Conservation (phyloP, 345 rosid genomes). For the Chamaenerion angustifolium region DNA sequence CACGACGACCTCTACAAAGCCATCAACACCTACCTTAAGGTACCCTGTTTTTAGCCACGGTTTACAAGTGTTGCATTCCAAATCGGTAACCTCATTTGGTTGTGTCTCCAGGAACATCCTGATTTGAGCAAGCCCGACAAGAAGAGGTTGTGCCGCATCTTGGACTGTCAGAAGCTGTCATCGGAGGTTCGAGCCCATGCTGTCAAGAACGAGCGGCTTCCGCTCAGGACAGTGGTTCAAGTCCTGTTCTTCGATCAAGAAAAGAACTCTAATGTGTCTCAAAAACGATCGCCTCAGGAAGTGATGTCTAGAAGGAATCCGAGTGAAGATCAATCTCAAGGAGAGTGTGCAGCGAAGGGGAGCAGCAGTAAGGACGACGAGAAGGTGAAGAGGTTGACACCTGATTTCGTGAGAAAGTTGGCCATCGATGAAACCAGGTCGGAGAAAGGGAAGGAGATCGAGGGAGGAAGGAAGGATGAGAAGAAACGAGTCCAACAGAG, state of each 20-base stretch:
- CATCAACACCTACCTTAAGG: conserved; percentile 82
- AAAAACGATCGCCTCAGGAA: conserved; percentile 12
- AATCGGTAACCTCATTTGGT: no score
- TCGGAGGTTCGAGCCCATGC: conserved; percentile 80
- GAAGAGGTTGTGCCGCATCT: conserved; percentile 60
- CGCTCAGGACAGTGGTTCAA: conserved; percentile 87
- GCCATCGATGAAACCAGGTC: conserved; percentile 19
- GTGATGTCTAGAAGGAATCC: conserved; percentile 16
- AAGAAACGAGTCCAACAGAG: no score
- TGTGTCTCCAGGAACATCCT: conserved; percentile 56
- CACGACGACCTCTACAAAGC: conserved; percentile 88
- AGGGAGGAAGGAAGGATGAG: conserved; percentile 12
- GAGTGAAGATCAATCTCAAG: conserved; percentile 10
- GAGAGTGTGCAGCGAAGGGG: conserved; percentile 9
- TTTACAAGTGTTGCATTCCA: no score
- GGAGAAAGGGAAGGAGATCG: conserved; percentile 17
- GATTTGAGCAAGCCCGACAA: conserved; percentile 70
- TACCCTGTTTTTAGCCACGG: conserved; percentile 7
- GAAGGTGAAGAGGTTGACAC: conserved; percentile 9
- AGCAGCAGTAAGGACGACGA: conserved; percentile 5
- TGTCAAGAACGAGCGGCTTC: conserved; percentile 83
- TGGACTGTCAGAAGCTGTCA: conserved; percentile 91
- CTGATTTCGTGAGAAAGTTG: conserved; percentile 14
- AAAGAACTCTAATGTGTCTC: not conserved
- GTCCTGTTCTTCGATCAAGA: conserved; percentile 91